These are phyloP conservation scores for Dothistroma septosporum DNA, from an alignment of 2,329 filamentous ascomycete species.

Conservation along the genomic window DNA sequence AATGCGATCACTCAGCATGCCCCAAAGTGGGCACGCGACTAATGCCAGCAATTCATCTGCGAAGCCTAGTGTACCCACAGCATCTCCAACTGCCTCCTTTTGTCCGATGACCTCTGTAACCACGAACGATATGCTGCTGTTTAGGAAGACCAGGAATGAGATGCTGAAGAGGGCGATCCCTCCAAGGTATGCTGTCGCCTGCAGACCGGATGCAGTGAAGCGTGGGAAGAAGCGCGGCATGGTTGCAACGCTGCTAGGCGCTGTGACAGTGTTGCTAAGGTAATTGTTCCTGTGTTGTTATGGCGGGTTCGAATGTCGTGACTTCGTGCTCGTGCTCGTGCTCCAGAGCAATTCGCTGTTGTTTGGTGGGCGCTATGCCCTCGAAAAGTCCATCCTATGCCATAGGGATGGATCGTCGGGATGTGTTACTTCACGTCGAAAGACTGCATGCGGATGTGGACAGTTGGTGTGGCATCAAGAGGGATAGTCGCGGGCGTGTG, in stretches of 20 bases:
- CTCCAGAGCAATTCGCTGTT: background rate
- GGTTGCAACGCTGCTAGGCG: background rate
- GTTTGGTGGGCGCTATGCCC: constrained; percentile 4
- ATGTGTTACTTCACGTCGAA: background rate
- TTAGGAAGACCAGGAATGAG: constrained; percentile 84
- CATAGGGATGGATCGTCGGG: background rate
- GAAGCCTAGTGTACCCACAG: constrained; percentile 80
- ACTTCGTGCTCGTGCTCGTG: background rate
- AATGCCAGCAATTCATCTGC: constrained; percentile 78
- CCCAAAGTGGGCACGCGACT: constrained; percentile 76
- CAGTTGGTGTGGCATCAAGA: background rate
- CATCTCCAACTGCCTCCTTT: constrained; percentile 68
- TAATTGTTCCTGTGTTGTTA: background rate
- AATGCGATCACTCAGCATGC: constrained; percentile 69
- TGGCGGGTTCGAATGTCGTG: background rate
- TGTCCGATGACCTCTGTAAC: constrained; percentile 77
- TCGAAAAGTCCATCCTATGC: constrained; percentile 4
- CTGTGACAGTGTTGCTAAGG: background rate
- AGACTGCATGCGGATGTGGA: background rate
- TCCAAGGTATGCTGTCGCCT: constrained; percentile 68
- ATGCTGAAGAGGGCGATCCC: constrained; percentile 83
- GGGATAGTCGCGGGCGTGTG: background rate
- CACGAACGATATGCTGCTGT: constrained; percentile 78
- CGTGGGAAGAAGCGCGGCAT: constrained; percentile 32
- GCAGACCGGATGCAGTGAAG: constrained; percentile 54